Base-by-base conservation (phyloP, 176 grass and related monocot genomes). In the Pontederia paniculata region DNA sequence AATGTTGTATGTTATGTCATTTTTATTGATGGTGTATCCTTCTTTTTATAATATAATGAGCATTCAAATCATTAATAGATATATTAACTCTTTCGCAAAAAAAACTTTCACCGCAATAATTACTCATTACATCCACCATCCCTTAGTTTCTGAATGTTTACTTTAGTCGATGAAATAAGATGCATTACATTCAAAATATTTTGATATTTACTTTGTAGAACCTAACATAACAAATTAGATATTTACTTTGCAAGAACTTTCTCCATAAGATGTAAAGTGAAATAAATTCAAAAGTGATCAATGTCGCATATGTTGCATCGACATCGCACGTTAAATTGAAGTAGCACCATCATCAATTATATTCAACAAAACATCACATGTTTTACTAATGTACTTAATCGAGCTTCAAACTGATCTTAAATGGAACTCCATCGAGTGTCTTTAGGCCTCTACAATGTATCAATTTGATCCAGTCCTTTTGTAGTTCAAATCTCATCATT, bases 221-320 rank as follows among this genome's bases (percentile, higher is more conserved):
- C 13, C 25, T 57, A 22, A 16, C 54, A 57, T 21, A 57, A 22
- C 19, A 57, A 21, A 57, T 57, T 1, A 9, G n/a, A n/a, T n/a
- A n/a, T n/a, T n/a, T n/a, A 21, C 9, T 21, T 57, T 21, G 19
- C 54, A 17, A 57, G 19, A 21, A 57, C 25, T 57, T 57, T 22
- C 14, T 71, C 45, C 56, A n/a, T n/a, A n/a, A n/a, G n/a, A n/a
- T n/a, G 5, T 50, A 71, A 20, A 17, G 59, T 16, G 25, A 71
- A 61, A 10, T 58, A 50, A 61, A 71, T 58, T 21, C 59, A 28
- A 58, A 71, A 73, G 42, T 42, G 17, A 45, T 13, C 55, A 73
- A 19, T 8, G 58, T 50, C 13, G n/a, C 50, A 55, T 60, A 73
- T 11, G 45, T 2, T 51, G 45, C 62, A 54, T 73, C 58, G 10